phyloP scores from a whole-genome alignment of 495 filamentous ascomycete genomes.

The Tuber aestivum region DNA sequence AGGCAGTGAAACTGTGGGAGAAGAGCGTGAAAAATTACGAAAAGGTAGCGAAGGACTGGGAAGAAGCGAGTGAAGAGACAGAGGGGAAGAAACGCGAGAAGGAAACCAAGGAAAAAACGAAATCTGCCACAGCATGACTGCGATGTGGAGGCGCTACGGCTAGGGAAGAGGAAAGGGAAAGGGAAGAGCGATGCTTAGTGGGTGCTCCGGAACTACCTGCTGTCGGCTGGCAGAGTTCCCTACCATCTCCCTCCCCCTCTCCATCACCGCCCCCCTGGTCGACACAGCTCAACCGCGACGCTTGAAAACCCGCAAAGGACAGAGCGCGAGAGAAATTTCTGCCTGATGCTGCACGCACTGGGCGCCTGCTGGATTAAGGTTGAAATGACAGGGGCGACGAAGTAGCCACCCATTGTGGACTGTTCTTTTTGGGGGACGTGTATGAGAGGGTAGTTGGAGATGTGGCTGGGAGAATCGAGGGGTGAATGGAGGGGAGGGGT shows the following conservation, averaged over 20 bases:
- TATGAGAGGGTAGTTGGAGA: conserved; percentile 68
- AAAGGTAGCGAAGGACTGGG: conserved; percentile 55
- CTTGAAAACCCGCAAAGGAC: conserved; percentile 36
- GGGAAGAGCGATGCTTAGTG: not conserved
- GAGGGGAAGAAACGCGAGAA: conserved; percentile 52
- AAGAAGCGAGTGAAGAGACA: conserved; percentile 52
- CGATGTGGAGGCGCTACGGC: not conserved
- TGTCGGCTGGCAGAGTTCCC: not conserved
- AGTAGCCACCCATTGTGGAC: conserved; percentile 73
- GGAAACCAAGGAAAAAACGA: conserved; percentile 45
- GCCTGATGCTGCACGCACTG: conserved; percentile 57
- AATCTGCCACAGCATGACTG: not conserved
- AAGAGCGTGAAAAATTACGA: conserved; percentile 59
- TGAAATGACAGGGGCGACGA: conserved; percentile 79
- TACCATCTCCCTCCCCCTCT: not conserved
- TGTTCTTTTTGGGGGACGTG: conserved; percentile 65
- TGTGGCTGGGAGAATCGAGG: too few relatives aligned
- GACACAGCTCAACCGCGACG: not conserved
- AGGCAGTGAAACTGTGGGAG: conserved; percentile 53
- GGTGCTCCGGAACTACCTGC: not conserved
- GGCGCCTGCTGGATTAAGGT: conserved; percentile 71
- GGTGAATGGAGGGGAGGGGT: too few relatives aligned
- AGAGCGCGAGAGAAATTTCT: conserved; percentile 65
- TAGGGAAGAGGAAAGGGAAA: not conserved
- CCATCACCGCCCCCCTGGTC: conserved; percentile 7